Conservation (phyloP, 805 yeast species). For the Yamadazyma akitaensis region DNA sequence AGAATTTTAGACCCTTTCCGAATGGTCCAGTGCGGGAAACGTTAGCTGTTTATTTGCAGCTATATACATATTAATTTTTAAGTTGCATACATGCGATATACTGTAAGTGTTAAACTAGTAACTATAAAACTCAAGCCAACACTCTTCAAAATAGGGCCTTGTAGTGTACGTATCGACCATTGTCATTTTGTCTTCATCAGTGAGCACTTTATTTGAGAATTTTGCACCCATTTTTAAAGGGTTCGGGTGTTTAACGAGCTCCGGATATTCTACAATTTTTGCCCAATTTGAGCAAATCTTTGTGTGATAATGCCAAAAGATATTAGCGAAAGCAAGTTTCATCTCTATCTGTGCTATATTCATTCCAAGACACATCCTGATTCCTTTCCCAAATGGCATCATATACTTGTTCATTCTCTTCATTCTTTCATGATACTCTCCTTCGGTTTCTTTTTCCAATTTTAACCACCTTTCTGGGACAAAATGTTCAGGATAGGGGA, state of each 20-base stretch:
- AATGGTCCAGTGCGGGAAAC: background rate
- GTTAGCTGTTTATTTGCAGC: background rate
- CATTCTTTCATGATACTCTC: slow-evolving; percentile 32
- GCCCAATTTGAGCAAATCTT: slow-evolving; percentile 45
- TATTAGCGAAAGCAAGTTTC: slow-evolving; percentile 51
- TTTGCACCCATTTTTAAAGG: slow-evolving; percentile 18
- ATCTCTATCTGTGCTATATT: slow-evolving; percentile 64
- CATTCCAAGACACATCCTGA: slow-evolving; percentile 73
- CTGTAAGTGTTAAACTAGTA: background rate
- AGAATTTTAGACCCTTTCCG: slow-evolving; percentile 1
- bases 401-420: slow-evolving; percentile 48
- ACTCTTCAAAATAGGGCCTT: slow-evolving; percentile 50
- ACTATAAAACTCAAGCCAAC: slow-evolving; percentile 43
- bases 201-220: slow-evolving; percentile 17
- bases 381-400: slow-evolving; percentile 72
- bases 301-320: slow-evolving; percentile 49
- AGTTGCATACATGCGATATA: background rate
- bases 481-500: slow-evolving; percentile 50
- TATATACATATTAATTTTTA: background rate
- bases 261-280: slow-evolving; percentile 18
- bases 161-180: slow-evolving; percentile 58
- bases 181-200: slow-evolving; percentile 49
- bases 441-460: slow-evolving; percentile 28
- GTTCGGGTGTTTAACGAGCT: slow-evolving; percentile 9
- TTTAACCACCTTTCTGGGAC: slow-evolving; percentile 64